Conservation (phyloP, 306 rosid species). For the Morella rubra region DNA sequence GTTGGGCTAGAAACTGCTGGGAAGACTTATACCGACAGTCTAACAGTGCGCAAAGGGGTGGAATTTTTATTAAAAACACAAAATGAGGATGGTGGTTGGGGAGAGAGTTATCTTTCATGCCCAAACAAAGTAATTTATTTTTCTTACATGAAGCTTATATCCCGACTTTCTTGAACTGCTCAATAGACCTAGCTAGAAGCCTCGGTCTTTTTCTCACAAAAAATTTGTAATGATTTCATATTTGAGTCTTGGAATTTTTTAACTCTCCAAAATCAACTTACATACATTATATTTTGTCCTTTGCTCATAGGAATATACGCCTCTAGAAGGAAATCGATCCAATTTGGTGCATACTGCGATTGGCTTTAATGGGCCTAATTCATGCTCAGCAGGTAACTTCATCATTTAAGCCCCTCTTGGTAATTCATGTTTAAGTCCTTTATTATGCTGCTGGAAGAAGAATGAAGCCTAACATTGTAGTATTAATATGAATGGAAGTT, state of each 20-base stretch:
- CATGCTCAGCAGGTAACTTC: slow-evolving; percentile 51
- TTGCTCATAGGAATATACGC: slow-evolving; percentile 45
- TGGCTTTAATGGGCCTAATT: slow-evolving; percentile 43
- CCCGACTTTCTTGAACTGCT: neutral
- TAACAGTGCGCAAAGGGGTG: slow-evolving; percentile 48
- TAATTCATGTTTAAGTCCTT: no score
- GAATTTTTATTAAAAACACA: slow-evolving; percentile 49
- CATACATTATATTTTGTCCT: neutral
- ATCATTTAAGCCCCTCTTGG: no score
- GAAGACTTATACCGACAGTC: slow-evolving; percentile 42
- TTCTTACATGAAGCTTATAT: neutral
- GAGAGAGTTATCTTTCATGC: slow-evolving; percentile 62
- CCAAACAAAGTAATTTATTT: slow-evolving; percentile 45
- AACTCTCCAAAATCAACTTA: no score
- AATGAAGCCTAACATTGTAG: no score
- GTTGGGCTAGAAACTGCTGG: slow-evolving; percentile 60
- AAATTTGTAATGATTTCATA: no score
- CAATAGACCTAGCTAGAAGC: no score
- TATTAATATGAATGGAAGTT: no score
- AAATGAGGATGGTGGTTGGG: slow-evolving; percentile 72
- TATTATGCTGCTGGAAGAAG: no score
- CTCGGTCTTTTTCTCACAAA: no score
- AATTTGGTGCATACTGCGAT: neutral
- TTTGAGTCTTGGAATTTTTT: no score
- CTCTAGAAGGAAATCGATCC: slow-evolving; percentile 47